A percentile compares a stretch with the other conserved stretches of the same genome.
Evolutionary conservation across 2,329 filamentous ascomycete genomes (phyloP).

Genomic region (Penicillium oxalicum): DNA sequence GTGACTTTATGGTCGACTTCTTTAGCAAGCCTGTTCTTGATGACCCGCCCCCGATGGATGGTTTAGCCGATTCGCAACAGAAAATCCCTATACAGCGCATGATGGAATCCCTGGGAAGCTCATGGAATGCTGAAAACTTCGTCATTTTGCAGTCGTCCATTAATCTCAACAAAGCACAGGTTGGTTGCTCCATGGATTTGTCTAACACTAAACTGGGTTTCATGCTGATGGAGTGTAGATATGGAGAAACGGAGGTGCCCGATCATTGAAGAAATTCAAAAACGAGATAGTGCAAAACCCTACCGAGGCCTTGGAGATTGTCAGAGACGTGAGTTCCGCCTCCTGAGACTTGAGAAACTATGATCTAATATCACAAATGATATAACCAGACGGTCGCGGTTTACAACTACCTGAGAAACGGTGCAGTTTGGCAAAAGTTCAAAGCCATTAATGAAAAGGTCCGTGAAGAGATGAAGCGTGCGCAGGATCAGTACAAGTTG

Average conservation of each 20-base stretch:
- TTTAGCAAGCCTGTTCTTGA: not conserved
- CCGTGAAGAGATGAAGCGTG: not conserved
- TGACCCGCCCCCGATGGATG: not conserved
- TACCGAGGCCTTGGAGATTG: not conserved
- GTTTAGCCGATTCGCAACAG: not conserved
- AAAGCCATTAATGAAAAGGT: not conserved
- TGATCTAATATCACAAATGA: not conserved
- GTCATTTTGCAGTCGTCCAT: not conserved
- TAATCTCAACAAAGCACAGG: not conserved
- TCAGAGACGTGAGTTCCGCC: not conserved
- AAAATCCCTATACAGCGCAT: not conserved
- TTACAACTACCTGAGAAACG: not conserved
- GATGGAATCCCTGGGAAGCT: not conserved
- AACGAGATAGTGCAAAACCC: not conserved
- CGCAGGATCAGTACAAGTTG: not conserved
- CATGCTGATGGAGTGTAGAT: not conserved
- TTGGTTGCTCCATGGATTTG: not conserved
- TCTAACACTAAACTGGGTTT: not conserved
- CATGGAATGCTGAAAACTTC: not conserved
- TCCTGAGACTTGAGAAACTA: not conserved
- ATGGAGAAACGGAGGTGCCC: not conserved
- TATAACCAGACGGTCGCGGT: not conserved
- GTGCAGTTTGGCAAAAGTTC: not conserved
- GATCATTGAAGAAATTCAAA: not conserved
- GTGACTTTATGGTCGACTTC: not conserved